Base-by-base conservation (phyloP, 768 basidiomycete species). In the Pholiota conissans region DNA sequence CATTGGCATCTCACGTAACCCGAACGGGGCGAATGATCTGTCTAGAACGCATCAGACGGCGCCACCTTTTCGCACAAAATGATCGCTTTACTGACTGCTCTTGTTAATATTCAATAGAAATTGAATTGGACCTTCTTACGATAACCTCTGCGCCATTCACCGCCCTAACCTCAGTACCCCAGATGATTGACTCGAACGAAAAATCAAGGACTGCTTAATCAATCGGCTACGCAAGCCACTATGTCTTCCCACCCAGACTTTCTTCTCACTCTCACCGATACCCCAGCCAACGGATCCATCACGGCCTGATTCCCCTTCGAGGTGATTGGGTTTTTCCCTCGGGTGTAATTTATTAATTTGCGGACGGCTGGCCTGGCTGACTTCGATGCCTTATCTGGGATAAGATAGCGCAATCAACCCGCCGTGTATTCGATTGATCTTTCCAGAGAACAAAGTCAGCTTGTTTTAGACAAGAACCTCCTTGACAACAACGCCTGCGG, bases 241-340 rank as follows among this genome's bases (percentile, higher is more conserved):
- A 24, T 20, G 18, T 16, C 39, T 47, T 40, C 47, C n/a, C 49
- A 48, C 24, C 18, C 30, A 22, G n/a, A 5, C 26, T 61, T 66
- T 63, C 26, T 61, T 66, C 65, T 34, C 65, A 66, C 60, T 65
- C 65, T 59, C 67, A 65, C 67, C 63, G 63, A 56, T 66, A 52
- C 63, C 59, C 65, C 63, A 66, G 62, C 52, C 28, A 63, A 55
- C 56, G 57, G 37, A 26, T 47, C 57, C 61, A 62, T 62, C 58
- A 58, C 56, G 49, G 42, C 51, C 46, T 53, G 4, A 37, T 45
- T 45, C 61, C 55, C 61, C 56, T 56, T 65, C 35, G 27, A 47
- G 62, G 34, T 47, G 46, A 26, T 45, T 56, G 28, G 37, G 46
- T 58, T 60, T 39, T 55, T 40, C 55, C 54, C 57, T 46, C 47